A percentile compares a stretch with the other conserved stretches of the same genome.
phyloP scores from a whole-genome alignment of 2,329 filamentous ascomycete genomes.

The Balansia obtecta region DNA sequence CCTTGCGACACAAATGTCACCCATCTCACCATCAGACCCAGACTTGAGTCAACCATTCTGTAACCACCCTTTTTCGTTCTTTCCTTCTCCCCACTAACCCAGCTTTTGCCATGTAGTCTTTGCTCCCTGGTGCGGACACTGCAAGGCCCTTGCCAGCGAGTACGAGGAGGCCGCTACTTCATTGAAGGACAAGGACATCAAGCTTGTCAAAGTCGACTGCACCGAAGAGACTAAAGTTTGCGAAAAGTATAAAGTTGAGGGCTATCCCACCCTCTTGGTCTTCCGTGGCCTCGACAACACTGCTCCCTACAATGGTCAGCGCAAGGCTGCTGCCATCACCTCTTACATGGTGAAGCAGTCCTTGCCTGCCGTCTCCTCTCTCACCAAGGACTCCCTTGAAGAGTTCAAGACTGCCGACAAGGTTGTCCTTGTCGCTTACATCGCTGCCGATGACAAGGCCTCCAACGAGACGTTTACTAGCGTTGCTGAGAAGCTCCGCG shows the following conservation, averaged over 20 bases:
- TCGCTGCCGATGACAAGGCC: constrained; percentile 67
- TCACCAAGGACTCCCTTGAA: constrained; percentile 72
- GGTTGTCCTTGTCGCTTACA: constrained; percentile 85
- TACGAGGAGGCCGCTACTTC: constrained; percentile 78
- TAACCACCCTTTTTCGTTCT: too few relatives aligned
- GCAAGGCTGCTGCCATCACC: constrained; percentile 68
- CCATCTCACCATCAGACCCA: too few relatives aligned
- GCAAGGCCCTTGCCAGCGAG: constrained; percentile 92
- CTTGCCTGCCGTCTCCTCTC: constrained; percentile 75
- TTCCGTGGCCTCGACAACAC: constrained; percentile 84
- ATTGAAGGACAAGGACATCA: constrained; percentile 80
- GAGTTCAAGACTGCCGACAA: constrained; percentile 98
- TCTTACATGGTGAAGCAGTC: constrained; percentile 98
- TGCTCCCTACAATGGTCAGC: constrained; percentile 73
- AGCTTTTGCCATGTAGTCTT: constrained; percentile 40
- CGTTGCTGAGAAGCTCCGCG: constrained; percentile 64
- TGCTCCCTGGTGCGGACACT: constrained; percentile 94
- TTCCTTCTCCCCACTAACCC: constrained; percentile 21
- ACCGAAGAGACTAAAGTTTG: constrained; percentile 90
- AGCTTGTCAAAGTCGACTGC: constrained; percentile 83
- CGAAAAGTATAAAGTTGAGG: constrained; percentile 81
- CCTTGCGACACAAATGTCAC: background rate
- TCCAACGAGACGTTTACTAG: constrained; percentile 75
- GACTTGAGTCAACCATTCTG: too few relatives aligned
- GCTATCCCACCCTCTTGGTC: constrained; percentile 97